A percentile compares a stretch with the other conserved stretches of the same genome.
These are phyloP conservation scores for Camillea tinctor DNA, from an alignment of 2,329 filamentous ascomycete species.

Conservation along the genomic window DNA sequence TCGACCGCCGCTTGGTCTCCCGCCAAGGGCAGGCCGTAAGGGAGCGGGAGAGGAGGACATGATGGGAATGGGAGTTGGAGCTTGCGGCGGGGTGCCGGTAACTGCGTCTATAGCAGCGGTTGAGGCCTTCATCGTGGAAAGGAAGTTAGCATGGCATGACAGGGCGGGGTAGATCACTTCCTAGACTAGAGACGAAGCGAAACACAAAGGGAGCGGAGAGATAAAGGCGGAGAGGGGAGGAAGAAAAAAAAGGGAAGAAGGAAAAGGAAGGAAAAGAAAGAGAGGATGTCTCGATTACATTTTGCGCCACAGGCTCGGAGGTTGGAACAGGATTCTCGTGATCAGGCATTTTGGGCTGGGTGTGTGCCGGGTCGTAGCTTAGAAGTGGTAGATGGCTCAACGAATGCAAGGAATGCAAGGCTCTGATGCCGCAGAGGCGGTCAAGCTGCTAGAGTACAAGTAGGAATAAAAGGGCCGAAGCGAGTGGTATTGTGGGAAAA, in stretches of 20 bases:
- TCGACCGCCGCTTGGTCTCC: conserved; percentile 59
- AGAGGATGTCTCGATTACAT: conserved; percentile 25
- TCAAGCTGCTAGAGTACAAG: conserved; percentile 21
- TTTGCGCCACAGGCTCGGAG: conserved; percentile 27
- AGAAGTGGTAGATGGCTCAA: conserved; percentile 24
- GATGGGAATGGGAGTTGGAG: conserved; percentile 43
- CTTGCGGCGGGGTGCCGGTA: conserved; percentile 23
- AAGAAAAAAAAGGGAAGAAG: conserved; percentile 2
- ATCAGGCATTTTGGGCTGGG: conserved; percentile 29
- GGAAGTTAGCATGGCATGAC: conserved; percentile 28
- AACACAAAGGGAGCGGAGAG: conserved; percentile 2
- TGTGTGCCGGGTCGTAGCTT: conserved; percentile 14
- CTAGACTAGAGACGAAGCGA: not conserved
- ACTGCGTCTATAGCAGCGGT: conserved; percentile 25
- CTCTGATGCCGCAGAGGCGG: conserved; percentile 21
- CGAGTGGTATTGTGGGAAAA: conserved; percentile 23
- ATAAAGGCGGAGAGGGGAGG: conserved; percentile 1
- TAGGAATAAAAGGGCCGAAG: conserved; percentile 29
- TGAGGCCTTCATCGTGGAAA: conserved; percentile 23
- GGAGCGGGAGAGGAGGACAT: conserved; percentile 79
- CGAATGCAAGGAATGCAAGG: conserved; percentile 15
- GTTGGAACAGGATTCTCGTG: conserved; percentile 26
- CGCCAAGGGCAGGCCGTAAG: conserved; percentile 77
- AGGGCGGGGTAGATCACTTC: conserved; percentile 11
- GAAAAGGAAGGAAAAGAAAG: conserved; percentile 1